phyloP scores from a whole-genome alignment of 2,329 filamentous ascomycete species.

The Pseudogymnoascus sp. region DNA sequence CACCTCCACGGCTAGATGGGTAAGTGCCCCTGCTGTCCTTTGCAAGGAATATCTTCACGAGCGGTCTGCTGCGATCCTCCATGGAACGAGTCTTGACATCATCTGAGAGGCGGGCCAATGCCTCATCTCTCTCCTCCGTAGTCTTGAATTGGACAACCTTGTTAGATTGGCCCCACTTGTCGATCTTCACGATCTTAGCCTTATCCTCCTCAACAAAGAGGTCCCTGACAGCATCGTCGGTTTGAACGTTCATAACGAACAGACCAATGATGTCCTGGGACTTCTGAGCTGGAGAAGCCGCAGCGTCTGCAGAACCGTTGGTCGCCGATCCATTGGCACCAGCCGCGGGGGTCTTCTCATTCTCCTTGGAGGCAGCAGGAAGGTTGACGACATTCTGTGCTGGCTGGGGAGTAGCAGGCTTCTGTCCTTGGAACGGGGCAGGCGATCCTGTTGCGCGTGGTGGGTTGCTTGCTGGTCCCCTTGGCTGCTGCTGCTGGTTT shows the following conservation, averaged over 20 bases:
- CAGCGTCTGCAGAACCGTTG: slow-evolving; percentile 42
- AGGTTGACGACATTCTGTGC: slow-evolving; percentile 28
- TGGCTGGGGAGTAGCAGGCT: slow-evolving; percentile 44
- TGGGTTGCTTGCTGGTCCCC: slow-evolving; percentile 24
- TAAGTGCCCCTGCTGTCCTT: slow-evolving; percentile 49
- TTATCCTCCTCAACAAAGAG: slow-evolving; percentile 79
- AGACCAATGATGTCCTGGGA: slow-evolving; percentile 70
- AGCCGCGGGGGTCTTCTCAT: slow-evolving; percentile 43
- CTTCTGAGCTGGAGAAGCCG: slow-evolving; percentile 54
- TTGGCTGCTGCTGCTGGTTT: slow-evolving; percentile 24
- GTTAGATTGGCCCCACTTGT: slow-evolving; percentile 72
- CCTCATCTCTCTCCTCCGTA: slow-evolving; percentile 70
- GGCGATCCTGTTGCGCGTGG: slow-evolving; percentile 27
- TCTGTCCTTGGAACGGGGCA: slow-evolving; percentile 23
- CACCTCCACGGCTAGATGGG: slow-evolving; percentile 52
- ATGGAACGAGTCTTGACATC: slow-evolving; percentile 65
- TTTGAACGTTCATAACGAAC: slow-evolving; percentile 81
- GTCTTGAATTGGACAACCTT: slow-evolving; percentile 82
- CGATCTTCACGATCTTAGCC: slow-evolving; percentile 69
- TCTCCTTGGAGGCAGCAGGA: slow-evolving; percentile 44
- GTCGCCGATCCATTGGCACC: slow-evolving; percentile 44
- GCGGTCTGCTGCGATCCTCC: slow-evolving; percentile 69
- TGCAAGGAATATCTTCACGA: slow-evolving; percentile 76
- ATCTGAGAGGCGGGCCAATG: slow-evolving; percentile 65
- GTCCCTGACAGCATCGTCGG: slow-evolving; percentile 73